Base-by-base conservation (phyloP, 768 basidiomycete genomes). In the Podaxis rugospora region DNA sequence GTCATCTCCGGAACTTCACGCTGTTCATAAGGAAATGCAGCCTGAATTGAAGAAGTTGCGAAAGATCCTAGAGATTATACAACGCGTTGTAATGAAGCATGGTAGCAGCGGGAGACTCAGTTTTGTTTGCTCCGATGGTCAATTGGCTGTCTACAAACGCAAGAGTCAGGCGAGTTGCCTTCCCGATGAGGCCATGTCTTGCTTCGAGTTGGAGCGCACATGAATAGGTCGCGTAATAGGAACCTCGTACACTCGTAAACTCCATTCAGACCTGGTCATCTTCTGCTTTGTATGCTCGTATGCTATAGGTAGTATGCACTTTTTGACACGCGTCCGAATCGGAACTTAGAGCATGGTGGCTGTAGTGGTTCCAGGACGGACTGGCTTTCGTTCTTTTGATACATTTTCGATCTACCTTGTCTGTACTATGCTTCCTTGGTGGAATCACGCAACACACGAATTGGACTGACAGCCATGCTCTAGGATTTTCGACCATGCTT, bases 21-120 rank as follows among this genome's bases (percentile, higher is more conserved):
- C 58, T 4, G 66, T 72, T 1, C 75, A 70, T 40, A 66, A 69
- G 51, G 68, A 67, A 36, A 61, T 71, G n/a, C 78, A 77, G 67
- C 69, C 68, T 11, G 70, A 69, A 44, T 62, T 77, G 57, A 77
- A 72, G 65, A 77, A 70, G 62, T 64, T 81, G 50, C 66, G 78
- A 63, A 71, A 72, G 67, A 68, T 77, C 61, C 68, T 80, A 59
- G 69, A 74, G 52, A 62, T 72, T 7, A 83, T 90, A 35, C 75
- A 80, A 66, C 71, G 77, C 21, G 66, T 82, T 9, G 83, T 82
- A 35, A 69, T 82, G 51, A 75, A 79, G 59, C 76, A 83, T 62
- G 87, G 85, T 3, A 74, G 79, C 64, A 74, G 75, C 2, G 83
- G 79, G 0, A 73, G 82, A 9, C 66, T 90, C 35, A 85, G 79